phyloP scores from a whole-genome alignment of 148 eudicot species.

The Polygonum aviculare region DNA sequence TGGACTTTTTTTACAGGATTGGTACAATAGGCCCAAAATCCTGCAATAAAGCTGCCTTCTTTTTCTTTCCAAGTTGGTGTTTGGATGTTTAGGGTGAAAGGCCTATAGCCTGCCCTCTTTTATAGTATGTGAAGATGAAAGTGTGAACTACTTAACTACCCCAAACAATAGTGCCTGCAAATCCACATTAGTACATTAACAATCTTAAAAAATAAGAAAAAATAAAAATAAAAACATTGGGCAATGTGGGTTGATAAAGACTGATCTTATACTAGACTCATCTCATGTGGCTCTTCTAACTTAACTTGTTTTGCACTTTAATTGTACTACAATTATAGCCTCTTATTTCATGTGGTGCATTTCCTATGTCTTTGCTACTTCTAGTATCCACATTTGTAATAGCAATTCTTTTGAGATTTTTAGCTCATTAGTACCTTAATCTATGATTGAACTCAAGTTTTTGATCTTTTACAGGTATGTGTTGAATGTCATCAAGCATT shows the following conservation, averaged over 20 bases:
- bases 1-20: background rate
- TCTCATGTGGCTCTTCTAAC: background rate
- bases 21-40: background rate
- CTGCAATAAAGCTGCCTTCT: constrained; percentile 4
- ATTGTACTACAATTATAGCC: background rate
- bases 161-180: background rate
- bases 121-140: background rate
- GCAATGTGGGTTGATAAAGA: constrained; percentile 2
- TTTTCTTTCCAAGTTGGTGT: background rate
- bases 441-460: background rate
- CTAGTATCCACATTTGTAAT: background rate
- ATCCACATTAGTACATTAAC: background rate
- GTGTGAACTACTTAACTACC: background rate
- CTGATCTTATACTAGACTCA: background rate
- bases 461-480: background rate
- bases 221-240: background rate
- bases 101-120: background rate
- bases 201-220: background rate
- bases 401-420: background rate
- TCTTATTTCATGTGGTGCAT: background rate
- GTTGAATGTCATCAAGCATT: background rate
- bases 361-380: background rate
- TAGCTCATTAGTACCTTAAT: background rate
- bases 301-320: constrained; percentile 3
- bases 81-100: background rate